A percentile compares a stretch with the other conserved stretches of the same genome.
Conservation (phyloP, 176 grass and related monocot genomes). For the Musa schizocarpa region DNA sequence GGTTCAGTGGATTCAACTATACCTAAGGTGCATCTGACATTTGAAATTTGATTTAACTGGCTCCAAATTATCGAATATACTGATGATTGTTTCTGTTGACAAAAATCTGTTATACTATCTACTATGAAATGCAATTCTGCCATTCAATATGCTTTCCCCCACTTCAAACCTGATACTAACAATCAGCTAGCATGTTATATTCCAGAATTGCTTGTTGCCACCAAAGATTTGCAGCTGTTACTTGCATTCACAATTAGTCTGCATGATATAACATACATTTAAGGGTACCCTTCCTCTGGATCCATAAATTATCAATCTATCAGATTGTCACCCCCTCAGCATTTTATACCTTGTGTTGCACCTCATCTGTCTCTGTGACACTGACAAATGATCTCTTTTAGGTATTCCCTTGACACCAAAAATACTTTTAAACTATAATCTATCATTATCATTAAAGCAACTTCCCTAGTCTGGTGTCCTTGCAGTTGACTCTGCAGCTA, state of each 20-base stretch:
- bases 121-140: background rate
- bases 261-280: background rate
- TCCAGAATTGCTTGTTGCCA: too few species aligned
- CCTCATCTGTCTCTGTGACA: too few species aligned
- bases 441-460: too few species aligned
- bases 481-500: too few species aligned
- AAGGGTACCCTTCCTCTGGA: background rate
- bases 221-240: background rate
- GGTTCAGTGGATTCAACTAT: conserved; percentile 37
- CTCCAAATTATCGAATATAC: background rate
- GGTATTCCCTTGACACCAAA: too few species aligned
- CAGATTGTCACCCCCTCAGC: too few species aligned
- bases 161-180: background rate
- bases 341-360: too few species aligned
- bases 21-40: conserved; percentile 32
- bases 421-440: too few species aligned
- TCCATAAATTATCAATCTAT: background rate
- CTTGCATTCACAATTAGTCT: background rate
- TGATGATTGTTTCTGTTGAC: background rate
- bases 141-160: background rate
- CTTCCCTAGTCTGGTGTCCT: too few species aligned
- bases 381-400: too few species aligned
- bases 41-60: background rate
- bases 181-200: background rate
- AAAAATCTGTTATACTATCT: background rate